phyloP scores from a whole-genome alignment of 1,284 basidiomycete genomes.

The Coniferiporia sulphurascens region DNA sequence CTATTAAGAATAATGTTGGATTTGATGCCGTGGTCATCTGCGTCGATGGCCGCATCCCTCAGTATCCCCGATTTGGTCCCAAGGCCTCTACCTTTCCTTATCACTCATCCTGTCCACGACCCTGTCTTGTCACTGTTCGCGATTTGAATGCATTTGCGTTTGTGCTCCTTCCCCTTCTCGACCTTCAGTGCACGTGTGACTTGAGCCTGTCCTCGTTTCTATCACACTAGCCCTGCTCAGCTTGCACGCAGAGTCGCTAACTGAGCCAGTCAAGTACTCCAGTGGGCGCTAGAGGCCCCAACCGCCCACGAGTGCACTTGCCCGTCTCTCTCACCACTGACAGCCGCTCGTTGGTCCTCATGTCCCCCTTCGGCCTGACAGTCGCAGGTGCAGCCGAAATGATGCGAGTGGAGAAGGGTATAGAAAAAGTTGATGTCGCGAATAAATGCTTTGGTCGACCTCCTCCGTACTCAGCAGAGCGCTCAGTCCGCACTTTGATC shows the following conservation, averaged over 20 bases:
- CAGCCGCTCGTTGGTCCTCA: background rate
- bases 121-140: too few relatives aligned
- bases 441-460: background rate
- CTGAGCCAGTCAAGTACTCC: background rate
- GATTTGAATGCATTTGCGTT: background rate
- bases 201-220: background rate
- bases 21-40: background rate
- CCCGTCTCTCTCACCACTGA: background rate
- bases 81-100: background rate
- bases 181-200: constrained; percentile 5
- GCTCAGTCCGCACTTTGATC: too few relatives aligned
- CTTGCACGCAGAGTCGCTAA: background rate
- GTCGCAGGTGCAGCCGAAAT: background rate
- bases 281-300: constrained; percentile 14
- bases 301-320: constrained; percentile 11
- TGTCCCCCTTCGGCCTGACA: background rate
- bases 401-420: background rate
- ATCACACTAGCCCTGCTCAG: background rate
- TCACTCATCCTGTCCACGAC: background rate
- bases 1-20: too few relatives aligned
- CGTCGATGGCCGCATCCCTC: background rate
- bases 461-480: background rate
- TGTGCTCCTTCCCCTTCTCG: constrained; percentile 3
- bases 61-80: background rate
- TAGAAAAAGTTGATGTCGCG: background rate